Conservation (phyloP, 805 yeast species). For the Saccharomyces mikatae region DNA sequence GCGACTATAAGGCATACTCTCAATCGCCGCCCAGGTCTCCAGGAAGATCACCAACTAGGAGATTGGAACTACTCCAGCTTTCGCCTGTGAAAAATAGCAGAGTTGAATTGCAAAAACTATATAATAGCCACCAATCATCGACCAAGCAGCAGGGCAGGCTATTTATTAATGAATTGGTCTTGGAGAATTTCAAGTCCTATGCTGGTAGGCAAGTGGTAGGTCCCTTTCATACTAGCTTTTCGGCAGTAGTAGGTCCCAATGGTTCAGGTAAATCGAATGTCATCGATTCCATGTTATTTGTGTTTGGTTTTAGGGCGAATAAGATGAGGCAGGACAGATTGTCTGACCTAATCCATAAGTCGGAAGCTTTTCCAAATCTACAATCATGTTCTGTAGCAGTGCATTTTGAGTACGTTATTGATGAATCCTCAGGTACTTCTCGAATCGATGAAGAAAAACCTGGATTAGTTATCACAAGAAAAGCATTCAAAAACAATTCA, state of each 20-base stretch:
- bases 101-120: conserved; percentile 24
- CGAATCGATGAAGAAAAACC: conserved; percentile 45
- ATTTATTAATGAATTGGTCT: conserved; percentile 63
- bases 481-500: conserved; percentile 65
- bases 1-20: conserved; percentile 24
- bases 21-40: conserved; percentile 31
- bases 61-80: conserved; percentile 35
- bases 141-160: conserved; percentile 42
- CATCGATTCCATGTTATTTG: conserved; percentile 91
- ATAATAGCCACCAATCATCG: conserved; percentile 22
- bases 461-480: conserved; percentile 63
- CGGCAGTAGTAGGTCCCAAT: conserved; percentile 97
- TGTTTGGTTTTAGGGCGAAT: conserved; percentile 91
- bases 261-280: conserved; percentile 98
- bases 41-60: conserved; percentile 32
- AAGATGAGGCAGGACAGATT: conserved; percentile 94
- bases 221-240: conserved; percentile 87
- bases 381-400: conserved; percentile 85
- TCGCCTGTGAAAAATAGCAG: conserved; percentile 35
- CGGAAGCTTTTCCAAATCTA: conserved; percentile 60
- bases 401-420: conserved; percentile 71
- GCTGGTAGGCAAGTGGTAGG: conserved; percentile 92
- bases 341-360: conserved; percentile 88
- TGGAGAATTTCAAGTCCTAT: conserved; percentile 87
- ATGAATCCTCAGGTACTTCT: conserved; percentile 41